Evolutionary conservation across 805 yeast species (phyloP), one percentile per base, ranked within the genome.

Genomic region (Naumovozyma dairenensis): DNA sequence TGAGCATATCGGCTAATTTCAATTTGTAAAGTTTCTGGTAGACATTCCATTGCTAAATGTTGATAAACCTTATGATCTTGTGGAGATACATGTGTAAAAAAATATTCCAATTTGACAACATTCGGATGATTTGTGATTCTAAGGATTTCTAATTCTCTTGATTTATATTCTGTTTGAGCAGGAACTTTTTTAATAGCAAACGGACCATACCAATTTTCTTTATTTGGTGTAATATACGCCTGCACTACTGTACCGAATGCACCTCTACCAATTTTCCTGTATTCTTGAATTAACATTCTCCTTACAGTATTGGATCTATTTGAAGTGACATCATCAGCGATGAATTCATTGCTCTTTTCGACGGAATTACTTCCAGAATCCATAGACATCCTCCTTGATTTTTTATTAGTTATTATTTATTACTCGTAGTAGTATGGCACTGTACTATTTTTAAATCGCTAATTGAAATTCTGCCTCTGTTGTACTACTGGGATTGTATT

Each of bases 191-290:
- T 82, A 38, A 82, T 80, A 15, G 92, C 92, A 62, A 72, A 82
- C 0, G 93, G 93, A 1, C 93, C 93, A 25, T 75, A 60, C 82
- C 84, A 77, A 25, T 53, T 47, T 15, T 61, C 59, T 16, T 55
- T 60, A 43, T 65, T 63, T 6, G 52, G 63, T 35, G 59, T 55
- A 24, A 67, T 60, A 42, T 73, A 72, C 1, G 92, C 89, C 51
- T 80, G 86, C 10, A 79, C 77, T 7, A 82, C 93, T 2, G 84
- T 80, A 25, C 93, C 93, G 51, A 82, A 82, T 4, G 92, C 92
- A 27, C 93, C 93, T 57, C 81, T 84, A 8, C 93, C 93, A 33
- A 82, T 79, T 48, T 75, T 73, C 38, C 77, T 76, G 51, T 77
- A 74, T 49, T 82, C 89, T 44, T 69, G 72, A 16, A 82, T 71